Evolutionary conservation across 1,139 yeast species (phyloP).

Genomic region (Candida glucosophila): DNA sequence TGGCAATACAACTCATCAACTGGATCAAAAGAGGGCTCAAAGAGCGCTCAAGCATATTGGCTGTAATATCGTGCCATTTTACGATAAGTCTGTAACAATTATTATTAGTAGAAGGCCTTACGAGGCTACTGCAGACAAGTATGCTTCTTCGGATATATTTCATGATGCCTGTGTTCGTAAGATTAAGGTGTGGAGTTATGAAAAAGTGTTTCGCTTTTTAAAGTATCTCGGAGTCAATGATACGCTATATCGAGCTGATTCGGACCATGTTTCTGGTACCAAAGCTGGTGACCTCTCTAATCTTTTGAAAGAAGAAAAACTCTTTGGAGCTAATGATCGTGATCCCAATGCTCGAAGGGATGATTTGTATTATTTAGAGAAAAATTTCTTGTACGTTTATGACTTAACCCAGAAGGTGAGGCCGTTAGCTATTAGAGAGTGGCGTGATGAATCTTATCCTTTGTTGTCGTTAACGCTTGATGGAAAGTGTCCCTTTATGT

Average conservation of each 20-base stretch:
- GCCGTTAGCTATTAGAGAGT: conserved; percentile 79
- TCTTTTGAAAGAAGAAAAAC: conserved; percentile 73
- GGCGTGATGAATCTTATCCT: conserved; percentile 46
- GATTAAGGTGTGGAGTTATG: conserved; percentile 82
- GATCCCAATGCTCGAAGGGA: conserved; percentile 82
- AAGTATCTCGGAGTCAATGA: conserved; percentile 51
- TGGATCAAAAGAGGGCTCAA: conserved; percentile 47
- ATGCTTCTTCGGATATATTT: conserved; percentile 54
- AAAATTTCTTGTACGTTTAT: conserved; percentile 62
- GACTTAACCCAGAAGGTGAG: conserved; percentile 74
- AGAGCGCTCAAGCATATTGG: conserved; percentile 51
- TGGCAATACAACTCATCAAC: conserved; percentile 30
- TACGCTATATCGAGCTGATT: conserved; percentile 10
- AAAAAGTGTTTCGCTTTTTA: conserved; percentile 75
- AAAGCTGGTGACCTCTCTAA: conserved; percentile 42
- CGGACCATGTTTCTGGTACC: conserved; percentile 5
- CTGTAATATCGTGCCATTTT: conserved; percentile 64
- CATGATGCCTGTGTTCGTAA: conserved; percentile 51
- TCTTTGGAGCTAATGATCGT: conserved; percentile 81
- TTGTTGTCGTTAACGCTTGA: conserved; percentile 38
- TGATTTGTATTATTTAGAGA: conserved; percentile 72
- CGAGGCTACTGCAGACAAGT: conserved; percentile 12
- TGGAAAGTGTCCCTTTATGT: conserved; percentile 69
- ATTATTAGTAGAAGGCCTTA: conserved; percentile 57
- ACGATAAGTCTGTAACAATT: conserved; percentile 71